Evolutionary conservation across 1,284 basidiomycete genomes (phyloP).

Genomic region (Tranzscheliella williamsii): DNA sequence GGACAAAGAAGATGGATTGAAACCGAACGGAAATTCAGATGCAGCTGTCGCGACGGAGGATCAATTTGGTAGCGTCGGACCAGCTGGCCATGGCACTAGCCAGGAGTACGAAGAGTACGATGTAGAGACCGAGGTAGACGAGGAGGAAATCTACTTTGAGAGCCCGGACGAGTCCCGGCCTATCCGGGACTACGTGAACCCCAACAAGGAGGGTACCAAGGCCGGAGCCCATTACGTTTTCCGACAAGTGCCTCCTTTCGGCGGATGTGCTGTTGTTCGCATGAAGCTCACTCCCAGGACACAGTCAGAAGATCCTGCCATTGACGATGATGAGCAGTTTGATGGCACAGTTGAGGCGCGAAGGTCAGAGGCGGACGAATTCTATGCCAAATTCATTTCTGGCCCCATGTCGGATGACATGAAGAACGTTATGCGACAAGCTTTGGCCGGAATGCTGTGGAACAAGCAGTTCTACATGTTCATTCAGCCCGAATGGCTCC

Average conservation of each 20-base stretch:
- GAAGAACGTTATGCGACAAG: slow-evolving; percentile 93
- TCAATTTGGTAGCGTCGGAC: slow-evolving; percentile 29
- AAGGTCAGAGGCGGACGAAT: slow-evolving; percentile 93
- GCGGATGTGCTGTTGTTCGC: slow-evolving; percentile 92
- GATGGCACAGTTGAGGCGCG: slow-evolving; percentile 77
- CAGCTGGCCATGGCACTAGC: slow-evolving; percentile 4
- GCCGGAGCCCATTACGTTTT: slow-evolving; percentile 89
- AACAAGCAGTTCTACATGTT: slow-evolving; percentile 97
- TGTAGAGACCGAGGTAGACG: slow-evolving; percentile 55
- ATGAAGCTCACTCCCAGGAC: slow-evolving; percentile 84
- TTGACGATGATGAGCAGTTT: slow-evolving; percentile 86
- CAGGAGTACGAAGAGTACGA: slow-evolving; percentile 44
- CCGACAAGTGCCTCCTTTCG: slow-evolving; percentile 79
- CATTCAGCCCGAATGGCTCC: slow-evolving; percentile 92
- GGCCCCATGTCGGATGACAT: slow-evolving; percentile 83
- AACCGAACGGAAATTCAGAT: slow-evolving; percentile 18
- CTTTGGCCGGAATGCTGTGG: slow-evolving; percentile 96
- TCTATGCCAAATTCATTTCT: slow-evolving; percentile 76
- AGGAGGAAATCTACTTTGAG: slow-evolving; percentile 55
- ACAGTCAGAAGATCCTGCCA: slow-evolving; percentile 73
- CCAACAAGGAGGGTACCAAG: slow-evolving; percentile 85
- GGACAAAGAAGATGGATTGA: slow-evolving; percentile 37
- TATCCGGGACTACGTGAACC: slow-evolving; percentile 69
- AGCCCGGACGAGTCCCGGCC: slow-evolving; percentile 36
- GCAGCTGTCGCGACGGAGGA: slow-evolving; percentile 32